phyloP scores from a whole-genome alignment of 495 filamentous ascomycete species.

The Aspergillus mulundensis region DNA sequence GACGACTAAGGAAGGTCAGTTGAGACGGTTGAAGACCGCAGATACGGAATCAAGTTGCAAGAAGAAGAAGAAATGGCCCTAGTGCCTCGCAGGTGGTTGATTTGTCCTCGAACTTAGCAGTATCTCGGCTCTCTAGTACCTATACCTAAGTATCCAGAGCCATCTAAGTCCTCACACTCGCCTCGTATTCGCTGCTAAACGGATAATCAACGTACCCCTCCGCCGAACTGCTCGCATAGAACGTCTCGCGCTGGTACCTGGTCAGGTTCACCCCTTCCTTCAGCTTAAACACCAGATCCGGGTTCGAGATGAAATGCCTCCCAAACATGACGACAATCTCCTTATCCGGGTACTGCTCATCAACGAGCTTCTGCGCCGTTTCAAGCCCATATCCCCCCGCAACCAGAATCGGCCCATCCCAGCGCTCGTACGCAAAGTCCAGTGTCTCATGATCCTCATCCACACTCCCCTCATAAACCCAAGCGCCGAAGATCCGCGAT shows the following conservation, averaged over 20 bases:
- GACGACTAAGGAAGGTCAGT: too few species aligned
- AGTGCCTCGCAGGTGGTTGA: too few species aligned
- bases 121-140: too few species aligned
- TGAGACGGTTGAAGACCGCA: too few species aligned
- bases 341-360: constrained; percentile 45
- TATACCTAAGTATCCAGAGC: too few species aligned
- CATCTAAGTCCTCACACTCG: neutral
- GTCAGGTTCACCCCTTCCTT: constrained; percentile 48
- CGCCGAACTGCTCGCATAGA: constrained; percentile 44
- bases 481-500: constrained; percentile 4
- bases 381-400: constrained; percentile 53
- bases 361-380: constrained; percentile 32
- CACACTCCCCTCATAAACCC: constrained; percentile 21
- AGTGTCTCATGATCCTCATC: constrained; percentile 30
- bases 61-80: too few species aligned
- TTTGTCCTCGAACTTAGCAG: too few species aligned
- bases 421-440: constrained; percentile 37
- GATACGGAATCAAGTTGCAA: too few species aligned
- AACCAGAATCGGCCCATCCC: constrained; percentile 50
- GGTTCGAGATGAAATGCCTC: constrained; percentile 62
- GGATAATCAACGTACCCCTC: constrained; percentile 60
- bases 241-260: constrained; percentile 49
- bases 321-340: constrained; percentile 56
- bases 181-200: constrained; percentile 10
- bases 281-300: constrained; percentile 60